Conservation (phyloP, 2,329 filamentous ascomycete species). For the Fusarium lateritium region DNA sequence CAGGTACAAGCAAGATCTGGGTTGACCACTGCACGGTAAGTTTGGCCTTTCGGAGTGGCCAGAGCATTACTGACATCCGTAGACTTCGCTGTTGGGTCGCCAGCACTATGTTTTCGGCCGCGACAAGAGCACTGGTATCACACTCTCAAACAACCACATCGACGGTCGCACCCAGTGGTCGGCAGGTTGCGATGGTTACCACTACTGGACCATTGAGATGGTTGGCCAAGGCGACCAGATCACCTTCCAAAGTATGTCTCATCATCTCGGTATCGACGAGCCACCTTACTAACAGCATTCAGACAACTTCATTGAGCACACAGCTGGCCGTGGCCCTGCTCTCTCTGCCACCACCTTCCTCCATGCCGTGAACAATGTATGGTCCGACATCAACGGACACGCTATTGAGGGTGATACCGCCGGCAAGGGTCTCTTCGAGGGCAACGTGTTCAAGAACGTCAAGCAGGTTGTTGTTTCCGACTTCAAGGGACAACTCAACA, state of each 20-base stretch:
- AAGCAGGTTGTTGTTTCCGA: slow-evolving; percentile 36
- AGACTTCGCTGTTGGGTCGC: slow-evolving; percentile 35
- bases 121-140: slow-evolving; percentile 53
- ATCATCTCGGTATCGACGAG: too few relatives aligned
- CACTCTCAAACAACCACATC: slow-evolving; percentile 63
- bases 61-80: accelerated
- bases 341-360: slow-evolving; percentile 50
- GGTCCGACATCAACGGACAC: slow-evolving; percentile 48
- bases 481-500: slow-evolving; percentile 47
- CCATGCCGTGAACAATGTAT: slow-evolving; percentile 53
- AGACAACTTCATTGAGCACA: slow-evolving; percentile 35
- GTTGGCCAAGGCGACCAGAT: slow-evolving; percentile 31
- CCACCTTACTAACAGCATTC: background rate
- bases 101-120: slow-evolving; percentile 38
- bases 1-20: slow-evolving; percentile 36
- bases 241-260: slow-evolving; percentile 14
- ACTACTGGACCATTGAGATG: slow-evolving; percentile 59
- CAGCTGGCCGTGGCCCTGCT: slow-evolving; percentile 49
- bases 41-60: accelerated
- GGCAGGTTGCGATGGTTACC: slow-evolving; percentile 60
- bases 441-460: slow-evolving; percentile 47
- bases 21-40: slow-evolving; percentile 38
- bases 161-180: slow-evolving; percentile 60
- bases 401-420: slow-evolving; percentile 46
- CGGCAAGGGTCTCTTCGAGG: slow-evolving; percentile 49